phyloP scores from a whole-genome alignment of 2,329 filamentous ascomycete genomes.

The Zasmidium cellare region DNA sequence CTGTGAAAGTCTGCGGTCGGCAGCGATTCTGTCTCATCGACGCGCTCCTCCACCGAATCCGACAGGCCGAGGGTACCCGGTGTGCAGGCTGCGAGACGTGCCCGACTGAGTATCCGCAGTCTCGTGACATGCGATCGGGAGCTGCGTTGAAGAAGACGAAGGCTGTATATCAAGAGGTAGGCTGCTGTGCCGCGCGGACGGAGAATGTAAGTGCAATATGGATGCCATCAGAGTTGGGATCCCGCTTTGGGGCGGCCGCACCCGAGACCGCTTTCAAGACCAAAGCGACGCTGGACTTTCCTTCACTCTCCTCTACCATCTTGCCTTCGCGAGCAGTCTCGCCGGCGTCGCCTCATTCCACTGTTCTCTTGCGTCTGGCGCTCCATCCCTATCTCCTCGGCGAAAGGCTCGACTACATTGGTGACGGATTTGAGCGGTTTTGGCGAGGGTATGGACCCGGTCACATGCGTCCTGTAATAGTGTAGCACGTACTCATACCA shows the following conservation, averaged over 20 bases:
- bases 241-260: neutral
- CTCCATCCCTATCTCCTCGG: neutral
- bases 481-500: conserved; percentile 4
- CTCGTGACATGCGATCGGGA: no score
- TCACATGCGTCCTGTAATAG: neutral
- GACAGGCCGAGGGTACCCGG: neutral
- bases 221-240: neutral
- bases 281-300: neutral
- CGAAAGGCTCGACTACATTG: neutral
- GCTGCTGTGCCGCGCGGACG: no score
- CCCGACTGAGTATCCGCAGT: no score
- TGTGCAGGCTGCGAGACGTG: no score
- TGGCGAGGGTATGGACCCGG: neutral
- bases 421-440: neutral
- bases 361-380: neutral
- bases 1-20: neutral
- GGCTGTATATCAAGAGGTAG: no score
- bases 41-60: neutral
- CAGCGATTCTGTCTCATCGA: neutral
- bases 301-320: neutral
- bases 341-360: neutral
- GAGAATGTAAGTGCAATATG: neutral
- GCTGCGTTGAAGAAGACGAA: no score
- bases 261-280: neutral
- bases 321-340: neutral